Evolutionary conservation across 2,329 filamentous ascomycete species (phyloP).

Genomic region (Rutstroemia sp.): DNA sequence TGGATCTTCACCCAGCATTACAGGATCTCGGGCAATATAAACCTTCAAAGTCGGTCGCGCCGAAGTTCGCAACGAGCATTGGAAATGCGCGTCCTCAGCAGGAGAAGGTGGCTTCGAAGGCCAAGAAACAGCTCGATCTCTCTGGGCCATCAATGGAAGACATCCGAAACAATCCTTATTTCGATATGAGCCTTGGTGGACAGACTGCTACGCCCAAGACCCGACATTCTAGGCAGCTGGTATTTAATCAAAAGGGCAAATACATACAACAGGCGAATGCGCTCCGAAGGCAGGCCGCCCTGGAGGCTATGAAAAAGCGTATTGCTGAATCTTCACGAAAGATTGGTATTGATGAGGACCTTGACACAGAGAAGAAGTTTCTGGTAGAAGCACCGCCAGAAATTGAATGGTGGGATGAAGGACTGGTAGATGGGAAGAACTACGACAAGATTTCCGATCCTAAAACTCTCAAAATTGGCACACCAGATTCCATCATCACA

Average conservation of each 20-base stretch:
- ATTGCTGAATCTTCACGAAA: conserved; percentile 83
- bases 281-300: conserved; percentile 73
- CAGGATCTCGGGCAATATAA: conserved; percentile 46
- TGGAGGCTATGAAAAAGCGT: conserved; percentile 91
- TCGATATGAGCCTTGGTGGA: conserved; percentile 59
- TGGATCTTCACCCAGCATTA: conserved; percentile 56
- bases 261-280: conserved; percentile 93
- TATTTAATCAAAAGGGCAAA: conserved; percentile 95
- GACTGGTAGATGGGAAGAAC: conserved; percentile 64
- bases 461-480: conserved; percentile 62
- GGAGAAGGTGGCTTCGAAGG: conserved; percentile 35
- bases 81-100: conserved; percentile 33
- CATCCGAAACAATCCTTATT: conserved; percentile 71
- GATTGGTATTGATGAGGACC: conserved; percentile 87
- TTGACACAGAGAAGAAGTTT: conserved; percentile 84
- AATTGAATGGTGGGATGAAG: conserved; percentile 98
- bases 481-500: conserved; percentile 80
- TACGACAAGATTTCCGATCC: conserved; percentile 66
- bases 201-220: conserved; percentile 51
- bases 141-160: conserved; percentile 51
- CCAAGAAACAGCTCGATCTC: conserved; percentile 46
- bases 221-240: conserved; percentile 65
- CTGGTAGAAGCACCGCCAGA: conserved; percentile 76
- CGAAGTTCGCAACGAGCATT: conserved; percentile 34
- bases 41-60: conserved; percentile 31